Evolutionary conservation across 768 basidiomycete genomes (phyloP).

Genomic region (Hygrocybe punicea): DNA sequence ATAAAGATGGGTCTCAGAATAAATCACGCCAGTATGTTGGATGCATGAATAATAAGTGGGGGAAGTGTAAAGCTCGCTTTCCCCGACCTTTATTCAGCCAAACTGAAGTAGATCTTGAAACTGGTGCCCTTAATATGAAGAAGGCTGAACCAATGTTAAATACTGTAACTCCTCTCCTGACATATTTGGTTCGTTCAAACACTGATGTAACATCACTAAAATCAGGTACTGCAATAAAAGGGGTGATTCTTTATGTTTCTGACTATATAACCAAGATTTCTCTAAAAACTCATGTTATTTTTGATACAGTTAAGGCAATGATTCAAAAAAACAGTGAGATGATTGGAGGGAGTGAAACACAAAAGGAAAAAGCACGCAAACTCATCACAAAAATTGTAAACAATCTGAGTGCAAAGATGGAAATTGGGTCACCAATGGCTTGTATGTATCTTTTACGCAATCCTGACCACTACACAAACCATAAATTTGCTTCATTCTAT

Average conservation of each 20-base stretch:
- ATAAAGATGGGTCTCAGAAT: constrained; percentile 15
- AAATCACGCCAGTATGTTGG: constrained; percentile 12
- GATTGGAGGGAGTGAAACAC: constrained; percentile 3
- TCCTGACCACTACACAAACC: constrained; percentile 34
- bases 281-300: constrained; percentile 34
- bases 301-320: constrained; percentile 26
- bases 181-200: constrained; percentile 34
- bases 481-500: constrained; percentile 22
- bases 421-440: constrained; percentile 32
- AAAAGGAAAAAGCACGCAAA: constrained; percentile 16
- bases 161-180: constrained; percentile 25
- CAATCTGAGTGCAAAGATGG: constrained; percentile 24
- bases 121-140: constrained; percentile 27
- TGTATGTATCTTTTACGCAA: constrained; percentile 22
- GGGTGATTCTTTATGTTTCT: constrained; percentile 31
- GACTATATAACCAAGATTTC: constrained; percentile 38
- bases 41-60: constrained; percentile 27
- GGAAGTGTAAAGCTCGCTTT: constrained; percentile 34
- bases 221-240: constrained; percentile 37
- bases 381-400: constrained; percentile 31
- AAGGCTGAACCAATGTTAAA: constrained; percentile 35
- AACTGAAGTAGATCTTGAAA: constrained; percentile 27
- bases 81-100: constrained; percentile 20
- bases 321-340: constrained; percentile 23
- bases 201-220: constrained; percentile 34